Conservation (phyloP, 345 rosid species). For the Eucalyptus regnans region DNA sequence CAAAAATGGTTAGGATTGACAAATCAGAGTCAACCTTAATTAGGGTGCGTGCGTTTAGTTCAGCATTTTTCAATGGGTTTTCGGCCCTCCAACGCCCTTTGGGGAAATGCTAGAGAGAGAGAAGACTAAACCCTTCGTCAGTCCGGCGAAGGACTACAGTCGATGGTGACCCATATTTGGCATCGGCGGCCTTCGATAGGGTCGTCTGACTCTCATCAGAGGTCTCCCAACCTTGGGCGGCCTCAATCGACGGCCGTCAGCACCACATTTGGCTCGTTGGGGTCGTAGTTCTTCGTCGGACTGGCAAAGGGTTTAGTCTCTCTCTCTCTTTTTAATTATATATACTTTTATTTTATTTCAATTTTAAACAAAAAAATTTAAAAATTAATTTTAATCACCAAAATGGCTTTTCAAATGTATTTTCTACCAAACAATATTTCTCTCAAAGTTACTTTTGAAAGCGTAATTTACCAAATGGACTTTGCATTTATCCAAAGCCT, state of each 20-base stretch:
- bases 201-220: rapidly evolving
- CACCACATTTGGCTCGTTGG: rapidly evolving
- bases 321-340: too few species aligned
- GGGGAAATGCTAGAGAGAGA: too few species aligned
- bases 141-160: rapidly evolving
- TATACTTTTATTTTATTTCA: too few species aligned
- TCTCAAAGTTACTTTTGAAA: too few species aligned
- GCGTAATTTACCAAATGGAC: too few species aligned
- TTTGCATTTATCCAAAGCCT: rapidly evolving
- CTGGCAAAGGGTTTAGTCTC: too few species aligned
- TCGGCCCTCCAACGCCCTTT: rapidly evolving
- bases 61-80: rapidly evolving
- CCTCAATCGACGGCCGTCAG: rapidly evolving
- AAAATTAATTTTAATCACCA: rapidly evolving
- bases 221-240: rapidly evolving
- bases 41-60: rapidly evolving
- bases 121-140: rapidly evolving
- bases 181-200: rapidly evolving
- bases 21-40: too few species aligned
- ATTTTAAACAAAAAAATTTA: rapidly evolving
- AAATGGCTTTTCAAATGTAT: too few species aligned
- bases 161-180: rapidly evolving
- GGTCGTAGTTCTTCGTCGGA: rapidly evolving
- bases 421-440: too few species aligned
- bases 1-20: too few species aligned